Percentiles rank a stretch among this genome's conserved stretches.
These are phyloP conservation scores for Gossypium sturtianum DNA, from an alignment of 345 rosid genomes.

Conservation along the genomic window DNA sequence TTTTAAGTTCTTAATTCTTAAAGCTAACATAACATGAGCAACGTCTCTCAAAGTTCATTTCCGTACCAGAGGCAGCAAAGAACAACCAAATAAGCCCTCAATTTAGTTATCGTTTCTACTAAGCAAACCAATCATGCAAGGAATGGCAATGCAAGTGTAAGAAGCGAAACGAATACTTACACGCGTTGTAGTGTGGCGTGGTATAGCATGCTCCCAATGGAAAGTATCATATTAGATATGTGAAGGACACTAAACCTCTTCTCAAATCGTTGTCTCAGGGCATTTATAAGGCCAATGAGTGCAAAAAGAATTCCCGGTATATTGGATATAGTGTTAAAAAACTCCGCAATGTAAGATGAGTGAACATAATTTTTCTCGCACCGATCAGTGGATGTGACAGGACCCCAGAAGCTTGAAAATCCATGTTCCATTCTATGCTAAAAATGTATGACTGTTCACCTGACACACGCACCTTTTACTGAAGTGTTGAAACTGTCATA, in stretches of 20 bases:
- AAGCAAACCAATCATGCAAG: not conserved
- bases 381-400: constrained; percentile 80
- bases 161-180: constrained; percentile 38
- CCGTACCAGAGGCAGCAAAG: not conserved
- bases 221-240: constrained; percentile 81
- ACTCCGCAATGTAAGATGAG: constrained; percentile 86
- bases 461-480: constrained; percentile 11
- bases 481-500: constrained; percentile 12
- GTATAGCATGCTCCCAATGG: constrained; percentile 88
- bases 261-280: constrained; percentile 84
- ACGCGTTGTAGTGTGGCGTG: constrained; percentile 72
- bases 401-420: constrained; percentile 87
- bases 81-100: not conserved
- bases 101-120: not conserved
- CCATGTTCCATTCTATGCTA: constrained; percentile 61
- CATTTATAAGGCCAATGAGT: constrained; percentile 72
- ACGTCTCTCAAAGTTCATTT: not conserved
- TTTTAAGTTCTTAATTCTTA: not conserved
- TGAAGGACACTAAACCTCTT: constrained; percentile 91
- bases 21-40: not conserved
- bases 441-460: constrained; percentile 7
- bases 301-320: constrained; percentile 76
- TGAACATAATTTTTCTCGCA: constrained; percentile 71
- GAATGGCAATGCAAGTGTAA: not conserved
- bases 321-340: constrained; percentile 76